These are phyloP conservation scores for Erysimum pusillum DNA, from an alignment of 441 rosid species.

Conservation along the genomic window DNA sequence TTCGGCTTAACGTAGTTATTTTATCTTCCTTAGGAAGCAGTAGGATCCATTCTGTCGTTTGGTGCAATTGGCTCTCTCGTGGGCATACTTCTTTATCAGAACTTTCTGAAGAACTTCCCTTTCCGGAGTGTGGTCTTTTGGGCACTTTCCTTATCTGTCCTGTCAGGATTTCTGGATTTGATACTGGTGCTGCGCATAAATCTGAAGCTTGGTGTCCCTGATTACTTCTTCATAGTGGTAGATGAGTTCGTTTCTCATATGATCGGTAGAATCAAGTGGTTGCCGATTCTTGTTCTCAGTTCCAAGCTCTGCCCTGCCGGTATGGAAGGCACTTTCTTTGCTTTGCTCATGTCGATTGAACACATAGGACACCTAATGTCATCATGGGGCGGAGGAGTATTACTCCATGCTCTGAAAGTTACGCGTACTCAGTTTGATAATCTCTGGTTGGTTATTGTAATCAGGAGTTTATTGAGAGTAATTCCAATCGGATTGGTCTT, in stretches of 20 bases:
- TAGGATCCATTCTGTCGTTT: slow-evolving; percentile 69
- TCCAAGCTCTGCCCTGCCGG: slow-evolving; percentile 84
- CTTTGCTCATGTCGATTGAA: slow-evolving; percentile 80
- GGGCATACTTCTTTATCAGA: slow-evolving; percentile 71
- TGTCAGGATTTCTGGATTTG: slow-evolving; percentile 77
- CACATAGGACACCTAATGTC: slow-evolving; percentile 71
- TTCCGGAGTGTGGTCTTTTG: slow-evolving; percentile 67
- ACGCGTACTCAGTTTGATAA: slow-evolving; percentile 68
- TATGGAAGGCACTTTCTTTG: slow-evolving; percentile 80
- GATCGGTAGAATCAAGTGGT: slow-evolving; percentile 74
- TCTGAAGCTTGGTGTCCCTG: slow-evolving; percentile 67
- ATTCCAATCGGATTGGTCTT: slow-evolving; percentile 58
- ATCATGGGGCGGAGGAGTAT: slow-evolving; percentile 74
- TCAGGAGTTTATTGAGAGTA: slow-evolving; percentile 58
- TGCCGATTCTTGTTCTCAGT: slow-evolving; percentile 79
- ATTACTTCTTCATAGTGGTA: slow-evolving; percentile 69
- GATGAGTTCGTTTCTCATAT: slow-evolving; percentile 64
- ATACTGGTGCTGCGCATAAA: slow-evolving; percentile 67
- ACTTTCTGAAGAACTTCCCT: slow-evolving; percentile 61
- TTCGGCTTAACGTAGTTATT: slow-evolving; percentile 17
- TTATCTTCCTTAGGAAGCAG: slow-evolving; percentile 59
- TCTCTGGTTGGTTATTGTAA: slow-evolving; percentile 72
- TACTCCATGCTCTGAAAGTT: slow-evolving; percentile 62
- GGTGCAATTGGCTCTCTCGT: slow-evolving; percentile 75
- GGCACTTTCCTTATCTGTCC: slow-evolving; percentile 64